A percentile compares a stretch with the other conserved stretches of the same genome.
Conservation (phyloP, 768 basidiomycete genomes). For the Psilocybe azurescens region DNA sequence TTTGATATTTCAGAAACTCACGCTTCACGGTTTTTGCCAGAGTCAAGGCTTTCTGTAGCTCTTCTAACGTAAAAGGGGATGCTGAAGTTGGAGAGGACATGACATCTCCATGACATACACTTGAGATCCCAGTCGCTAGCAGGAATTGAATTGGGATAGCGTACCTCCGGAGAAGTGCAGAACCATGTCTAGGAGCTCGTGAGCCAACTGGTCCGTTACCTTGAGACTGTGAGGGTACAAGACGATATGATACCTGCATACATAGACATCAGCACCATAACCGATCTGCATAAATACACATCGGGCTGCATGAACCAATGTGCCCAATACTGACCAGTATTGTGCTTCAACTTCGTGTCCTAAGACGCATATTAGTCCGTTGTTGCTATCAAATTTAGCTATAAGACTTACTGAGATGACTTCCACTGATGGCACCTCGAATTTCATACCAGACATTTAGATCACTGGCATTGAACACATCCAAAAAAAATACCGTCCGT, state of each 20-base stretch:
- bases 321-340: constrained; percentile 39
- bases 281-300: neutral
- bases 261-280: neutral
- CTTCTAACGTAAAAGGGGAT: constrained; percentile 37
- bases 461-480: constrained; percentile 40
- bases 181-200: constrained; percentile 42
- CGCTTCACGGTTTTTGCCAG: constrained; percentile 40
- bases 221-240: constrained; percentile 37
- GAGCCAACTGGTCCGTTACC: constrained; percentile 29
- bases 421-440: constrained; percentile 40
- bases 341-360: constrained; percentile 44
- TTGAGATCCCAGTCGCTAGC: neutral
- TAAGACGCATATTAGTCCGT: constrained; percentile 16
- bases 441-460: constrained; percentile 36
- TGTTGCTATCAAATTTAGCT: neutral
- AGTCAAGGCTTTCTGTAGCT: constrained; percentile 41
- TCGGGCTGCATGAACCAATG: neutral
- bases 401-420: constrained; percentile 45
- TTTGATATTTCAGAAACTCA: constrained; percentile 19
- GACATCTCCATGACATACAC: constrained; percentile 32
- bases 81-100: constrained; percentile 44
- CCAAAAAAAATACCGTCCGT: constrained; percentile 58
- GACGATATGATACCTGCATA: constrained; percentile 38
- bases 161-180: constrained; percentile 42
- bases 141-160: neutral